A percentile compares a stretch with the other conserved stretches of the same genome.
Evolutionary conservation across 345 rosid genomes (phyloP).

Genomic region (Melaleuca quinquenervia): DNA sequence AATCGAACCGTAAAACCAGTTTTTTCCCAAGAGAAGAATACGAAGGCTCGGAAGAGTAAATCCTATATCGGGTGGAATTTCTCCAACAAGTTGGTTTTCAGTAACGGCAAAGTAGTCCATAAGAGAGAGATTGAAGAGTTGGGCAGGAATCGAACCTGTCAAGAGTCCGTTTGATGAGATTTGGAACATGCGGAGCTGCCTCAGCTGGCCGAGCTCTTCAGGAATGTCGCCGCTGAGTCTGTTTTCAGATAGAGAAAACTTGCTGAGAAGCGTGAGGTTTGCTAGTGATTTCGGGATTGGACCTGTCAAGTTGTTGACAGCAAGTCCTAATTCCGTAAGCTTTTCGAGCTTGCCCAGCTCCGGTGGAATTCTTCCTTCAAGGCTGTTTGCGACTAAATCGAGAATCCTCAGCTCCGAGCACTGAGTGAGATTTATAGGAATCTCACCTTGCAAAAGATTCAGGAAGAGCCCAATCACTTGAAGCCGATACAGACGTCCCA

Average conservation of each 20-base stretch:
- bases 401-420: conserved; percentile 11
- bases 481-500: conserved; percentile 8
- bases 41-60: conserved; percentile 8
- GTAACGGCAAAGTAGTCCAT: not conserved
- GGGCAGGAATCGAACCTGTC: conserved; percentile 14
- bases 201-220: conserved; percentile 3
- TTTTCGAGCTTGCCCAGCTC: conserved; percentile 10
- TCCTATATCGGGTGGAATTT: conserved; percentile 10
- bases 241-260: conserved; percentile 10
- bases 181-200: conserved; percentile 3
- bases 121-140: conserved; percentile 6
- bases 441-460: conserved; percentile 14
- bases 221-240: conserved; percentile 12
- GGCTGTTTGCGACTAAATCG: conserved; percentile 3
- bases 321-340: conserved; percentile 3
- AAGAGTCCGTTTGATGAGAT: conserved; percentile 1
- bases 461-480: not conserved
- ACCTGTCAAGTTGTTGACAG: conserved; percentile 11
- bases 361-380: conserved; percentile 10
- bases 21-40: not conserved
- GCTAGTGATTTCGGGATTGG: conserved; percentile 8
- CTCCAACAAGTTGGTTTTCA: conserved; percentile 2
- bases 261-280: conserved; percentile 1
- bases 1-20: conserved; percentile 10
- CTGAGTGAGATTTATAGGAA: conserved; percentile 6